Evolutionary conservation across 805 yeast species (phyloP).

Genomic region (Suhomyces tanzawaensis): DNA sequence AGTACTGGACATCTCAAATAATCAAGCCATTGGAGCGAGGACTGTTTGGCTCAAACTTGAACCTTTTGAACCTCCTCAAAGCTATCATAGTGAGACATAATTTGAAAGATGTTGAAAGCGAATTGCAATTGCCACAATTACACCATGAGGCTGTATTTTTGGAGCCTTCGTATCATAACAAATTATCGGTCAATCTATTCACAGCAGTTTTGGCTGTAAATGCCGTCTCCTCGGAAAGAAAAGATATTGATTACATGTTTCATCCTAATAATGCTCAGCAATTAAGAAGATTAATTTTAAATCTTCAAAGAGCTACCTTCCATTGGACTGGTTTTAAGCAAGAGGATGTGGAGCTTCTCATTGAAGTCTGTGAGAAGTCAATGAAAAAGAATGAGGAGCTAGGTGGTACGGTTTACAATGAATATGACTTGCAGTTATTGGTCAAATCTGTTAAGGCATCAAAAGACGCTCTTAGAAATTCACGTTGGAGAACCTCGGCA

Average conservation of each 20-base stretch:
- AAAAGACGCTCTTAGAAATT: conserved; percentile 47
- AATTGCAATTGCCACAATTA: conserved; percentile 56
- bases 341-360: conserved; percentile 53
- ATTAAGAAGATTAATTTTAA: conserved; percentile 54
- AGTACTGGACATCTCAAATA: conserved; percentile 47
- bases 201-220: conserved; percentile 67
- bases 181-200: conserved; percentile 59
- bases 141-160: conserved; percentile 57
- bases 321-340: conserved; percentile 73
- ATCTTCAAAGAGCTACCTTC: conserved; percentile 64
- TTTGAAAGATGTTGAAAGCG: conserved; percentile 51
- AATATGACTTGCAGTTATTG: conserved; percentile 41
- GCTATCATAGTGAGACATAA: conserved; percentile 57
- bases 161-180: conserved; percentile 63
- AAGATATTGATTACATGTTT: conserved; percentile 69
- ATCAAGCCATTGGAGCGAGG: conserved; percentile 47
- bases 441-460: conserved; percentile 45
- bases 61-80: conserved; percentile 42
- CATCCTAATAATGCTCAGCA: conserved; percentile 56
- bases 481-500: conserved; percentile 57
- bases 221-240: conserved; percentile 70
- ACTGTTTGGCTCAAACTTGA: conserved; percentile 39
- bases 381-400: conserved; percentile 33
- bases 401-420: conserved; percentile 27
- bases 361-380: conserved; percentile 47